These are phyloP conservation scores for Ophiocordyceps camponoti-floridani DNA, from an alignment of 2,329 filamentous ascomycete species.

Conservation along the genomic window DNA sequence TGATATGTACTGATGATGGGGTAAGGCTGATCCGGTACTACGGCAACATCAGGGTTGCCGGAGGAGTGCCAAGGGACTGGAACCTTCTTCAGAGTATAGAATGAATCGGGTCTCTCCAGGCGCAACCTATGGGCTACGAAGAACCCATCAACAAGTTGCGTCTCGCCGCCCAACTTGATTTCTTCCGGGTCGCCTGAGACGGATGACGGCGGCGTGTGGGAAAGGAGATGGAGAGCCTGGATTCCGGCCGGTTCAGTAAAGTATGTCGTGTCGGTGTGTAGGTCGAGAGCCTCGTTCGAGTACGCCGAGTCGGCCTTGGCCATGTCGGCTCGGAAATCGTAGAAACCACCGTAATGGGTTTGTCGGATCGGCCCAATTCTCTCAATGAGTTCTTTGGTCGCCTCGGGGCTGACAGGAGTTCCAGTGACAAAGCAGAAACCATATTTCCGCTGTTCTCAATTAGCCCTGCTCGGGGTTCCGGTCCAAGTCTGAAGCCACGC, in stretches of 20 bases:
- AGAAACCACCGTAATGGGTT: constrained; percentile 72
- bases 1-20: constrained; percentile 52
- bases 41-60: constrained; percentile 69
- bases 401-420: constrained; percentile 47
- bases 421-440: constrained; percentile 65
- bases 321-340: constrained; percentile 78
- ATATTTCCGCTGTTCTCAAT: constrained; percentile 32
- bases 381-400: constrained; percentile 58
- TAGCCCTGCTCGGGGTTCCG: constrained; percentile 2
- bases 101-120: constrained; percentile 37
- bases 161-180: constrained; percentile 45
- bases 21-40: constrained; percentile 51
- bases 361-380: constrained; percentile 72
- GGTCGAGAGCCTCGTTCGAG: constrained; percentile 63
- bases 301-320: constrained; percentile 83
- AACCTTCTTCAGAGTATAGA: constrained; percentile 30
- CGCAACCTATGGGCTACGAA: constrained; percentile 45
- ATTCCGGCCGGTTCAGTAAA: constrained; percentile 84
- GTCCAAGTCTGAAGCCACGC: constrained; percentile 4
- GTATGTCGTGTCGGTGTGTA: constrained; percentile 91
- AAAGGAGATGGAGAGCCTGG: constrained; percentile 84
- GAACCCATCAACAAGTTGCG: constrained; percentile 77
- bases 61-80: constrained; percentile 68
- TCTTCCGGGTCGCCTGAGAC: constrained; percentile 11
- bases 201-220: constrained; percentile 31